Percentiles rank a stretch among this genome's conserved stretches.
These are phyloP conservation scores for Cladophialophora yegresii DNA, from an alignment of 2,329 filamentous ascomycete species.

Conservation along the genomic window DNA sequence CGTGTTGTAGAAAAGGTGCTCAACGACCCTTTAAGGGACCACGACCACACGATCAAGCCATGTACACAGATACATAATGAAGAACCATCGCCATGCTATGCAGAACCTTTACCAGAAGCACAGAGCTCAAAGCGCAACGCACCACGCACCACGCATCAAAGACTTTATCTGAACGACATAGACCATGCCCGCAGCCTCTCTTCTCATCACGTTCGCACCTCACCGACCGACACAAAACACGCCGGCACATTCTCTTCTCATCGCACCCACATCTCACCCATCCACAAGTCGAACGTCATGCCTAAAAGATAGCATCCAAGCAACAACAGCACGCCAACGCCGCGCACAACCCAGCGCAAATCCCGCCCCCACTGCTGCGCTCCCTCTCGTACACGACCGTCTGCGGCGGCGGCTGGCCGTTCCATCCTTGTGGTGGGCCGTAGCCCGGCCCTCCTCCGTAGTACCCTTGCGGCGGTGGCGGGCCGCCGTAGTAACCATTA, in stretches of 20 bases:
- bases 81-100: too few species aligned
- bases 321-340: conserved; percentile 55
- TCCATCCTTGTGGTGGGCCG: conserved; percentile 27
- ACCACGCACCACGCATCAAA: too few species aligned
- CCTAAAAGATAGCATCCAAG: conserved; percentile 52
- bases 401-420: conserved; percentile 40
- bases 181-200: too few species aligned
- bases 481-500: conserved; percentile 15
- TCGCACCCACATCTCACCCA: background rate
- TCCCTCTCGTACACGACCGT: conserved; percentile 44
- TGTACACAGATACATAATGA: too few species aligned
- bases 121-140: too few species aligned
- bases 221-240: background rate
- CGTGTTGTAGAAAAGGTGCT: too few species aligned
- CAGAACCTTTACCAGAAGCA: too few species aligned
- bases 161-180: too few species aligned
- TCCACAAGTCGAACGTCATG: background rate
- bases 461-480: background rate
- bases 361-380: conserved; percentile 41
- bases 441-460: conserved; percentile 13
- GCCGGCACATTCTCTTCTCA: background rate
- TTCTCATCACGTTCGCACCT: too few species aligned
- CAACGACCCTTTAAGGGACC: too few species aligned
- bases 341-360: conserved; percentile 52
- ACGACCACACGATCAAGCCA: too few species aligned